Conservation (phyloP, 805 yeast genomes). For the Candida jianshihensis region DNA sequence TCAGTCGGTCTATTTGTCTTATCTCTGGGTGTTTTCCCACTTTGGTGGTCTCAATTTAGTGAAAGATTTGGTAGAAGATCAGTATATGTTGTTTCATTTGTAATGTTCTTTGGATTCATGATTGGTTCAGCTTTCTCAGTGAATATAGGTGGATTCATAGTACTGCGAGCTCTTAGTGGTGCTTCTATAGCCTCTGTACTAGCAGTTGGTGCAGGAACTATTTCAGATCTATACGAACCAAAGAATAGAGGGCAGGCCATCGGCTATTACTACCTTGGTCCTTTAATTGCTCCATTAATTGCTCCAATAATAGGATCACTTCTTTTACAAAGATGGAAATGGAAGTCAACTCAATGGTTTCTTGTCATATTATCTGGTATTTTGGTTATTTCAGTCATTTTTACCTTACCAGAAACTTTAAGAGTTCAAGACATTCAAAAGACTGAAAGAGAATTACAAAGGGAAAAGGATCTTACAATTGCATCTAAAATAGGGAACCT, state of each 20-base stretch:
- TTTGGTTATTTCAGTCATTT: constrained; percentile 39
- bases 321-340: constrained; percentile 63
- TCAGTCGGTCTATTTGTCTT: constrained; percentile 75
- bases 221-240: constrained; percentile 62
- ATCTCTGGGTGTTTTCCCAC: constrained; percentile 73
- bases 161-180: constrained; percentile 65
- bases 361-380: constrained; percentile 60
- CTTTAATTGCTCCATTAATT: constrained; percentile 70
- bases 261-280: constrained; percentile 78
- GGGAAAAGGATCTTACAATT: constrained; percentile 3
- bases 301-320: constrained; percentile 81
- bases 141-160: constrained; percentile 53
- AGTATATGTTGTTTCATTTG: constrained; percentile 63
- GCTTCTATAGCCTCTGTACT: constrained; percentile 83
- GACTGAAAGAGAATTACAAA: too few species aligned
- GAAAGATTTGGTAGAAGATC: constrained; percentile 71
- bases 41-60: constrained; percentile 84
- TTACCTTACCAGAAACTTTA: constrained; percentile 72
- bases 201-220: constrained; percentile 88
- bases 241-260: constrained; percentile 70
- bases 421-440: constrained; percentile 47
- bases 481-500: constrained; percentile 15
- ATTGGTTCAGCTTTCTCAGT: constrained; percentile 68
- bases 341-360: constrained; percentile 89
- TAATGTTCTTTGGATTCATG: constrained; percentile 54